Conservation (phyloP, 2,329 filamentous ascomycete species). For the Calonectria hawksworthii region DNA sequence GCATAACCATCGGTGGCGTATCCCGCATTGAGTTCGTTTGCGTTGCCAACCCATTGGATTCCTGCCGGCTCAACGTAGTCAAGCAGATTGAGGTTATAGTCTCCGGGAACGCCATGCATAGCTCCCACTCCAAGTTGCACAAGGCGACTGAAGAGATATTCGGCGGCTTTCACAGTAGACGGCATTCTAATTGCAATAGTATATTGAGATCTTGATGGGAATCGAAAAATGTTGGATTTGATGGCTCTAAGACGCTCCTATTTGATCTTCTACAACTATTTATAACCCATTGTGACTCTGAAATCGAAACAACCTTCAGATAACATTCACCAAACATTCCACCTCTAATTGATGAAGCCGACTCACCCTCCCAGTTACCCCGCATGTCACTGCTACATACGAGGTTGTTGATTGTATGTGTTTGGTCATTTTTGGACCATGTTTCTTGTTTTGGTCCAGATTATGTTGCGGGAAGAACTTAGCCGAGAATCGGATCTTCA, state of each 20-base stretch:
- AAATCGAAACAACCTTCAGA: neutral
- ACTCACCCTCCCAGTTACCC: neutral
- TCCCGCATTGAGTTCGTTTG: slow-evolving; percentile 70
- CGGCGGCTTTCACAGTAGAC: slow-evolving; percentile 15
- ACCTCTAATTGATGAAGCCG: neutral
- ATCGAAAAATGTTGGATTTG: neutral
- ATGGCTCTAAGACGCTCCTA: too few relatives aligned
- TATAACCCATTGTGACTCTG: neutral
- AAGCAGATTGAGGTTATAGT: slow-evolving; percentile 55
- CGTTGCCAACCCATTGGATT: slow-evolving; percentile 63
- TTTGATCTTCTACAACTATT: neutral
- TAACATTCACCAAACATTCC: too few relatives aligned
- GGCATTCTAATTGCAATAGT: neutral
- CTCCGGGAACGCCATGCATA: slow-evolving; percentile 65
- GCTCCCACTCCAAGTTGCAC: slow-evolving; percentile 65
- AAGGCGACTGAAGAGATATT: slow-evolving; percentile 30
- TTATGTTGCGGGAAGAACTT: neutral
- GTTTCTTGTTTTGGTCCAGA: neutral
- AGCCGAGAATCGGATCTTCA: neutral
- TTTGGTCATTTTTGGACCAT: neutral
- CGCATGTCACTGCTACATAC: neutral
- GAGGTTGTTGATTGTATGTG: neutral
- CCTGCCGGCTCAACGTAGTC: slow-evolving; percentile 55
- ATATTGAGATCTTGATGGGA: neutral
- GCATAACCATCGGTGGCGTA: slow-evolving; percentile 72